phyloP scores from a whole-genome alignment of 148 eudicot genomes.

The Rhododendron henanense region DNA sequence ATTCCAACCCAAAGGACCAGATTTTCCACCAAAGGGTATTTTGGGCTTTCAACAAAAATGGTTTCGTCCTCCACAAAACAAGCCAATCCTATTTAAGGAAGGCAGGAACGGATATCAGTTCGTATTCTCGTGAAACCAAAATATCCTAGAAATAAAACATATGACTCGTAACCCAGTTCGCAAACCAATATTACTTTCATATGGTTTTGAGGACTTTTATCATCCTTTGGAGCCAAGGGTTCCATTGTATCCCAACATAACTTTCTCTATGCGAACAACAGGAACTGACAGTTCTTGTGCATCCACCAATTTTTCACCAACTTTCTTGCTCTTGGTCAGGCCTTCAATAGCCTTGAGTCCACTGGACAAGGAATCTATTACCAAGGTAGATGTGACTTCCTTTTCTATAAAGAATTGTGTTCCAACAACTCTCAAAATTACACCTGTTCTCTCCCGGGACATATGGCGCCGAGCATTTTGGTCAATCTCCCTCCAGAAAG shows the following conservation, averaged over 20 bases:
- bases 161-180: no score
- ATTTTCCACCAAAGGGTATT: no score
- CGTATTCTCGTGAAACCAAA: no score
- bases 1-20: no score
- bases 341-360: constrained; percentile 90
- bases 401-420: constrained; percentile 80
- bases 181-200: constrained; percentile 41
- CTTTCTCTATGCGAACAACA: constrained; percentile 62
- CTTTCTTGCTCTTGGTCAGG: constrained; percentile 58
- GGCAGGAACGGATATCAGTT: no score
- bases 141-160: no score
- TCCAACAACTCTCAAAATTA: constrained; percentile 62
- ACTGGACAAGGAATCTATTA: constrained; percentile 89
- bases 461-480: constrained; percentile 59
- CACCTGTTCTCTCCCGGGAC: constrained; percentile 71
- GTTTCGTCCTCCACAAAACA: no score
- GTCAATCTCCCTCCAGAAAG: constrained; percentile 79
- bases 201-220: constrained; percentile 90
- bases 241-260: constrained; percentile 78
- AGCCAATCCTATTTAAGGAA: no score
- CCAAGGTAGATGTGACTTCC: constrained; percentile 76
- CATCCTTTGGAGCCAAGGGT: constrained; percentile 86
- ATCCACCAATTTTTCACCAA: constrained; percentile 47
- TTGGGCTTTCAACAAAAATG: no score
- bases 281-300: constrained; percentile 63